Evolutionary conservation across 2,329 filamentous ascomycete genomes (phyloP), one percentile per base, ranked within the genome.

Genomic region (Leptographium lundbergii): DNA sequence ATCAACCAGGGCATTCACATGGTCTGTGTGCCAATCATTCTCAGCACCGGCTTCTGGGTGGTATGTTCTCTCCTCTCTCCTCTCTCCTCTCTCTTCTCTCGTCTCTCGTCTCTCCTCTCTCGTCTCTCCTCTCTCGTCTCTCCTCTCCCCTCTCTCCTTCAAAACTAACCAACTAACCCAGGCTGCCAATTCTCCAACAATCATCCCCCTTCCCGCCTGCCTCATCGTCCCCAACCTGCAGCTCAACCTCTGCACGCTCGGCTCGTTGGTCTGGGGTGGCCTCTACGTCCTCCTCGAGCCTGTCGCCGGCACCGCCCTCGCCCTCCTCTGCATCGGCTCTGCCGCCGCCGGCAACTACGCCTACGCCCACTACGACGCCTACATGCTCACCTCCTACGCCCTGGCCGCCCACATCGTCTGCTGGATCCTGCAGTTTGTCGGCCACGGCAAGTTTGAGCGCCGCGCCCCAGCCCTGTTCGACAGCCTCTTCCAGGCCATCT

Each of bases 251-350:
- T 82, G 81, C 63, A 89, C 82, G 14, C 81, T 88, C 59, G 74
- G 75, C 52, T 82, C 84, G 39, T 78, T 83, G 57, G 68, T 85
- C 32, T 96, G 94, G 73, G 81, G 87, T 45, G 80, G 80, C 2
- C 81, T 96, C 59, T 99, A 97, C 69, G 79, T 97, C 54, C 81
- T 99, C 25, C 86, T 99, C 68, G 94, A 99, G 69, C 94, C 94
- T 1, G 90, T 97, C 0, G 94, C 94, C 13, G 94, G 94, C 56
- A 85, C 83, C 13, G 75, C 88, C 32, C 76, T 96, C 50, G 85
- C 88, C 6, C 81, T 88, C 3, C 77, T 96, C 36, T 84, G 96
- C 61, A 75, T 97, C 51, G 86, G 76, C 24, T 84, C 82, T 58
- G 87, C 90, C 11, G 90, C 89, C 4, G 84, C 81, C 60, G 81